Conservation (phyloP, 106 monocot genomes). For the Allium fistulosum region DNA sequence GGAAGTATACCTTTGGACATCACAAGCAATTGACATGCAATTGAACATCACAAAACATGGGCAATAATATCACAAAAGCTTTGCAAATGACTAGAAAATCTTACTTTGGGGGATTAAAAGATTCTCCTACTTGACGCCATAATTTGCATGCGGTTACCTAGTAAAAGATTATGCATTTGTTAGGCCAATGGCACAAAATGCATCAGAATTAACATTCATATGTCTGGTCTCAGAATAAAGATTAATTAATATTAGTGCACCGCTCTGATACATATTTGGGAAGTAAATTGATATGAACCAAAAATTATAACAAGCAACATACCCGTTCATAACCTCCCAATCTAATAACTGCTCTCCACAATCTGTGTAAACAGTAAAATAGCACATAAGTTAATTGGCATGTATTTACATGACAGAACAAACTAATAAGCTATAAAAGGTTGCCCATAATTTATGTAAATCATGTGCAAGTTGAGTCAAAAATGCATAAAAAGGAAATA, state of each 20-base stretch:
- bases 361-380: constrained; percentile 27
- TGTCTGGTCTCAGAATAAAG: background rate
- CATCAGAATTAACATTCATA: background rate
- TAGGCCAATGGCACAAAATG: background rate
- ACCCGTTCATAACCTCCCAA: constrained; percentile 95
- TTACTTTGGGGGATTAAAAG: constrained; percentile 97
- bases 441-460: too few species aligned
- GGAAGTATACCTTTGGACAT: too few species aligned
- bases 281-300: background rate
- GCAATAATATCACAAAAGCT: background rate
- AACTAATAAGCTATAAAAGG: too few species aligned
- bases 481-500: too few species aligned
- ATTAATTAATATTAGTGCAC: background rate
- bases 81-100: constrained; percentile 5
- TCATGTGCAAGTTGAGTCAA: too few species aligned
- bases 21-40: background rate
- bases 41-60: background rate
- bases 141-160: constrained; percentile 91
- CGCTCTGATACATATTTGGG: background rate
- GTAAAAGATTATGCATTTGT: constrained; percentile 4
- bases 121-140: constrained; percentile 97
- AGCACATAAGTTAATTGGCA: background rate
- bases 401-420: too few species aligned
- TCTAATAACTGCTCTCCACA: constrained; percentile 87
- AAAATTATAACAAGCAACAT: constrained; percentile 6